Base-by-base conservation (phyloP, 2,329 filamentous ascomycete genomes). In the Diaporthe capsici region DNA sequence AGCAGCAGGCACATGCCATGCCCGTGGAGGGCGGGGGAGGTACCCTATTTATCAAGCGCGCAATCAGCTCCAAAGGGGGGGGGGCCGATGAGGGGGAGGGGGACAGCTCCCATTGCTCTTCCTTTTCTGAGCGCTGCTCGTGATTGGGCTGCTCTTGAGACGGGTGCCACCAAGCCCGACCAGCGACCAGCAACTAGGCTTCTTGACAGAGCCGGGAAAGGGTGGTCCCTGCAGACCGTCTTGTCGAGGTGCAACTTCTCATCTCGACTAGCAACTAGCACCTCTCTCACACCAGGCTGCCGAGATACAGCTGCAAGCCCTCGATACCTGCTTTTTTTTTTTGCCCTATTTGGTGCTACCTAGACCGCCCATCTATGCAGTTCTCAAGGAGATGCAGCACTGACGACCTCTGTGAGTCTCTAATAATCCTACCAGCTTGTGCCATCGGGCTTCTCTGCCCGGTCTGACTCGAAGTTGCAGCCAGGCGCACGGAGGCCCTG, bases 31-130 rank as follows among this genome's bases (percentile, higher is more conserved):
- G 60, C 71, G 37, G 75, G 72, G 81, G 81, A 80, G 78, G 79
- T 80, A 79, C 79, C 81, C 82, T 84, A 84, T 84, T 84, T 84
- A 84, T 83, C 80, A 63, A 37, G 39, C 82, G 76, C 78, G 77
- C 79, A 79, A 76, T 76, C 75, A 76, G 75, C 75, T 75, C 65
- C 57, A 57, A 68, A 47, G 74, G 74, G 65, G 47, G 47, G 65
- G 63, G 31, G 31, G 47, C 5, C 31, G 34, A 68, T 20, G 65
- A 53, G 65, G 65, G 49, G 65, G 65, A 53, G 49, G 65, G 31
- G 28, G n/a, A 22, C 70, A 63, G 60, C 70, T 39, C 31, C 65
- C 49, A 70, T 10, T 55, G 49, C 65, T 70, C 65, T 55, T 53
- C 34, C 65, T 70, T 34, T 70, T 55, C 17, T 55, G 9, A 39